A percentile compares a stretch with the other conserved stretches of the same genome.
These are phyloP conservation scores for Lactifluus pinguis DNA, from an alignment of 768 basidiomycete species.

Conservation along the genomic window DNA sequence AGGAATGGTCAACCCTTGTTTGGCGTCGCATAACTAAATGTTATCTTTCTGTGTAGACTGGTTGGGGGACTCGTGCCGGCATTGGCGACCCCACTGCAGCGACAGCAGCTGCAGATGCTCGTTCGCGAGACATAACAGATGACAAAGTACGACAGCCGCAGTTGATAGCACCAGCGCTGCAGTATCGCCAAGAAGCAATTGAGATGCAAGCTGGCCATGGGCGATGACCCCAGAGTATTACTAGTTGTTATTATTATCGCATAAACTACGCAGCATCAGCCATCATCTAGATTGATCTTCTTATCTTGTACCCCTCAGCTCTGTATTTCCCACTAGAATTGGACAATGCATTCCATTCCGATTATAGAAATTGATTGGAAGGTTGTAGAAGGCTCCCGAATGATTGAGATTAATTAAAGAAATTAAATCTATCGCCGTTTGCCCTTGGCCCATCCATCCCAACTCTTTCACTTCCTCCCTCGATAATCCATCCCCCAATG, in stretches of 20 bases:
- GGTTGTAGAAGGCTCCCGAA: conserved; percentile 19
- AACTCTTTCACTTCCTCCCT: not conserved
- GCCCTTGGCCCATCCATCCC: conserved; percentile 3
- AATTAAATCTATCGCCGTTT: not conserved
- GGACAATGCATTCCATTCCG: too few species aligned
- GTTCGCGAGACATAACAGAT: conserved; percentile 21
- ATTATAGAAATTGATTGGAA: not conserved
- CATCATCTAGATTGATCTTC: conserved; percentile 17
- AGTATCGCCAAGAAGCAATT: conserved; percentile 22
- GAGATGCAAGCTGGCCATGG: conserved; percentile 28
- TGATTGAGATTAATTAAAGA: conserved; percentile 7
- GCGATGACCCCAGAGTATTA: conserved; percentile 16
- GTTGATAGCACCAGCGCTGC: conserved; percentile 18
- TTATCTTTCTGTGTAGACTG: conserved; percentile 43
- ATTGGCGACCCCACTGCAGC: conserved; percentile 78
- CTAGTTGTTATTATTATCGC: conserved; percentile 9
- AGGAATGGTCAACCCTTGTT: not conserved
- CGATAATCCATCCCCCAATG: conserved; percentile 37
- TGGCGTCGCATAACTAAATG: not conserved
- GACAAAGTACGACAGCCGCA: conserved; percentile 11
- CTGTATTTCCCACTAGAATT: too few species aligned
- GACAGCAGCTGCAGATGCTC: conserved; percentile 52
- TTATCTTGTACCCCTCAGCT: not conserved
- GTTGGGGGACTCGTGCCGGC: conserved; percentile 93
- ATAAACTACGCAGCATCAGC: conserved; percentile 15